Evolutionary conservation across 1,139 yeast genomes (phyloP).

Genomic region (Pichia sp.): DNA sequence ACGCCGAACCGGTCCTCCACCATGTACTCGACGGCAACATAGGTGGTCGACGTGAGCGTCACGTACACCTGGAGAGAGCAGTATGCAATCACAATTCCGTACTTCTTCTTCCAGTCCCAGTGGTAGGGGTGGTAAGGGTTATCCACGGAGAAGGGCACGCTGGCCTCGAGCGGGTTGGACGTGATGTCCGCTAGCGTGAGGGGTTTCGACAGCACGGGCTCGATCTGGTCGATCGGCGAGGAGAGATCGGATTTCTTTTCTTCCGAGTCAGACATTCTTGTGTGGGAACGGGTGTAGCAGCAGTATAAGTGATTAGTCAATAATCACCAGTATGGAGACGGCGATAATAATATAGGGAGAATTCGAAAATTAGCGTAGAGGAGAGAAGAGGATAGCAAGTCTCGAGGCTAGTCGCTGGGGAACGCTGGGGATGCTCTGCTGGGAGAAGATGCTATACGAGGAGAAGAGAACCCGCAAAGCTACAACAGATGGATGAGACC

Average conservation of each 20-base stretch:
- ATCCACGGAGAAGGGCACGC: constrained; percentile 25
- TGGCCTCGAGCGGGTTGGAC: constrained; percentile 29
- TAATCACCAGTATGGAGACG: too few species aligned
- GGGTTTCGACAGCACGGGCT: constrained; percentile 21
- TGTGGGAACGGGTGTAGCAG: background rate
- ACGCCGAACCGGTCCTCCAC: constrained; percentile 27
- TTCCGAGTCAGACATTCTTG: constrained; percentile 18
- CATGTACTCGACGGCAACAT: constrained; percentile 30
- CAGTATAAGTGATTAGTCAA: background rate
- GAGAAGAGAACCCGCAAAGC: too few species aligned
- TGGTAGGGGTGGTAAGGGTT: constrained; percentile 33
- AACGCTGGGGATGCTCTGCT: too few species aligned
- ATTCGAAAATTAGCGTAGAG: too few species aligned
- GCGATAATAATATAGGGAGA: too few species aligned
- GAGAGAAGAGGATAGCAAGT: too few species aligned
- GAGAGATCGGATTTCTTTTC: constrained; percentile 13
- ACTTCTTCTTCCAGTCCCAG: constrained; percentile 28
- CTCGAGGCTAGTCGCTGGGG: too few species aligned
- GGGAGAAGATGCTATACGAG: too few species aligned
- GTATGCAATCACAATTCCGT: constrained; percentile 25
- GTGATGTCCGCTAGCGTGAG: constrained; percentile 25
- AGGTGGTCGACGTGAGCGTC: constrained; percentile 32
- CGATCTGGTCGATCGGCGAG: constrained; percentile 3
- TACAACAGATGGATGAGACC: too few species aligned
- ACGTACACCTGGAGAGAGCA: constrained; percentile 31